Evolutionary conservation across 371 early-diverging fungal genomes (phyloP), one percentile per base, ranked within the genome.

Genomic region (Syncephalastrum racemosum): DNA sequence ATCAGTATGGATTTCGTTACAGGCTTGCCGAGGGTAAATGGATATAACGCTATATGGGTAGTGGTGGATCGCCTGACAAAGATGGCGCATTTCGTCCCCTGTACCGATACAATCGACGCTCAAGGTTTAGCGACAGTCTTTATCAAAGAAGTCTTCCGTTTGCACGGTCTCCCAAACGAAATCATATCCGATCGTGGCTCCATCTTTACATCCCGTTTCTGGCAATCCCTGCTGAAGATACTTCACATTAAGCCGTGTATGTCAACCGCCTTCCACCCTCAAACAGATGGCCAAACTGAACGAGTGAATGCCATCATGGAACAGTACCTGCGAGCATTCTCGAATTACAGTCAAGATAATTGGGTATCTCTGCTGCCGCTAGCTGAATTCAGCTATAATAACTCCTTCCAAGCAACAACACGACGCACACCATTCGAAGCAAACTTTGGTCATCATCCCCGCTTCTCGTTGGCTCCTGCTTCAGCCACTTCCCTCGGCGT

Each of bases 241-340:
- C 62, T 83, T 12, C 39, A 58, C 1, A 60, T 73, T 43, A 65
- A 70, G 18, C 51, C 56, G 2, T 61, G 66, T 3, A 24, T 77
- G 16, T 80, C 80, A 0, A 72, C 75, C 0, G 58, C 75, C 0
- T 75, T 55, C 53, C 77, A 80, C 49, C 81, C 79, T 1, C 79
- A 85, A 56, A 75, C 81, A 0, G 79, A 84, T 57, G 79, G 80
- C 13, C 82, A 83, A 59, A 83, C 80, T 0, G 81, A 85, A 55
- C 53, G 78, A 0, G 51, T 69, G 0, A 88, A 85, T 51, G 66
- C 68, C 4, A 66, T 71, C 0, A 41, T 88, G 0, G 76, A 83
- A 48, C 72, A 77, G 42, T 80, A 79, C 42, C 76, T 85, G 1
- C 48, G 82, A 2, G 25, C 22, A 15, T 83, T 58, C 47, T 23